Conservation (phyloP, 2,329 filamentous ascomycete genomes). For the Cladophialophora exuberans region DNA sequence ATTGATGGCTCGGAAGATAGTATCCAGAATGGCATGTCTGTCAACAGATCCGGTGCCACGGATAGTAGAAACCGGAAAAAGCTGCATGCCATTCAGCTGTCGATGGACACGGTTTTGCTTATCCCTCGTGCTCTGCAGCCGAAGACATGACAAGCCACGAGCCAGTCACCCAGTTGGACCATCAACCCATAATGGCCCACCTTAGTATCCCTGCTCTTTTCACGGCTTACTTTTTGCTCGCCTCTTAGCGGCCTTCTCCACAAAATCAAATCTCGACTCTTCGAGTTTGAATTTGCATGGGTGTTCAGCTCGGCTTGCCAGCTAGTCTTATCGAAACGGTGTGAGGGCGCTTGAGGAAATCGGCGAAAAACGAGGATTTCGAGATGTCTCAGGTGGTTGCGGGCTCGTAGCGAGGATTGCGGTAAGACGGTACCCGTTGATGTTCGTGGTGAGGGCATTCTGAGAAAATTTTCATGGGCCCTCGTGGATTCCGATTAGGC, state of each 20-base stretch:
- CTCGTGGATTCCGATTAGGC: neutral
- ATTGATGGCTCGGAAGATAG: too few relatives aligned
- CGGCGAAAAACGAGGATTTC: neutral
- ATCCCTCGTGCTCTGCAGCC: too few relatives aligned
- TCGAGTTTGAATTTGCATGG: neutral
- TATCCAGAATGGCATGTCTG: too few relatives aligned
- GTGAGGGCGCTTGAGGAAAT: neutral
- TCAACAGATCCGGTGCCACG: too few relatives aligned
- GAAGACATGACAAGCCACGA: neutral
- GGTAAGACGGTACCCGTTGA: too few relatives aligned
- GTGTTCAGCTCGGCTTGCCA: conserved; percentile 12
- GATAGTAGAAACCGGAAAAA: too few relatives aligned
- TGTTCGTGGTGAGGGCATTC: too few relatives aligned
- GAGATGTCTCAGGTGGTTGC: too few relatives aligned
- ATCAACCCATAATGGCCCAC: neutral
- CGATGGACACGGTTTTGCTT: too few relatives aligned
- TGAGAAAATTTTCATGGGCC: too few relatives aligned
- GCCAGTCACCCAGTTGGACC: neutral
- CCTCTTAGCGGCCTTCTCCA: conserved; percentile 4
- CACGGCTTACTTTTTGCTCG: neutral
- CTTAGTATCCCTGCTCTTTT: neutral
- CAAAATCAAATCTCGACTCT: conserved; percentile 9
- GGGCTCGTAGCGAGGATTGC: too few relatives aligned
- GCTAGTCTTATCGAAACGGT: neutral
- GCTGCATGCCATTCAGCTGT: too few relatives aligned